A percentile compares a stretch with the other conserved stretches of the same genome.
These are phyloP conservation scores for Fomitopsis schrenkii DNA, from an alignment of 1,284 basidiomycete genomes.

Conservation along the genomic window DNA sequence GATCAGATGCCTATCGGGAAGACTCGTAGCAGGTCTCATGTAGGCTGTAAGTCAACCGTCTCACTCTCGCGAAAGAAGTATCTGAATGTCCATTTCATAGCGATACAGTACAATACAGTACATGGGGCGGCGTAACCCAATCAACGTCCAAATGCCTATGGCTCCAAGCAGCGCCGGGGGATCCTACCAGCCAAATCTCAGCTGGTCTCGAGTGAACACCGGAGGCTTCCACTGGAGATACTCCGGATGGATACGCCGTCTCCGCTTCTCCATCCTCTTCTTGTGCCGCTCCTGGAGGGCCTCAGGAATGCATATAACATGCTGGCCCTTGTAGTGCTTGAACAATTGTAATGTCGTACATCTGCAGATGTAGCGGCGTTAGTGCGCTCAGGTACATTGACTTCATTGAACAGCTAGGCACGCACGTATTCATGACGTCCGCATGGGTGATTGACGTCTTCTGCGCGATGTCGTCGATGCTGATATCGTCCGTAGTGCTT, in stretches of 20 bases:
- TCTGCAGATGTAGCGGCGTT: conserved; percentile 36
- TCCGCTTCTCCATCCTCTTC: conserved; percentile 78
- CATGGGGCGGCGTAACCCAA: background rate
- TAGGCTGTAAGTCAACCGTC: background rate
- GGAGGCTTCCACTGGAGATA: conserved; percentile 92
- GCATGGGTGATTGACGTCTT: conserved; percentile 95
- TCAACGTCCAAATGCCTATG: background rate
- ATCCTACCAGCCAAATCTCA: conserved; percentile 80
- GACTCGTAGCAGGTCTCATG: background rate
- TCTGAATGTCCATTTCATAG: background rate
- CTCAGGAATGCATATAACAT: conserved; percentile 92
- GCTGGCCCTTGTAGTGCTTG: conserved; percentile 94
- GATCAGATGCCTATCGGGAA: background rate
- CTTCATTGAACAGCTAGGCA: conserved; percentile 21
- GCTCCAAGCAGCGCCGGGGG: conserved; percentile 2
- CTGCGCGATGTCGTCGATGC: conserved; percentile 96
- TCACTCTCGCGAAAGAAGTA: background rate
- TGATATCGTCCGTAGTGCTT: conserved; percentile 72
- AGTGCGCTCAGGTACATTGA: background rate
- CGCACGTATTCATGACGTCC: conserved; percentile 97
- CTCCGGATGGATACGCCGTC: conserved; percentile 78
- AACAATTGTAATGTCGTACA: conserved; percentile 94
- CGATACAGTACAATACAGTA: conserved; percentile 17
- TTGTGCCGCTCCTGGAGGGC: conserved; percentile 89
- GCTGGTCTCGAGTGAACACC: conserved; percentile 85